Conservation (phyloP, 805 yeast species). For the Myxozyma lipomycoides region DNA sequence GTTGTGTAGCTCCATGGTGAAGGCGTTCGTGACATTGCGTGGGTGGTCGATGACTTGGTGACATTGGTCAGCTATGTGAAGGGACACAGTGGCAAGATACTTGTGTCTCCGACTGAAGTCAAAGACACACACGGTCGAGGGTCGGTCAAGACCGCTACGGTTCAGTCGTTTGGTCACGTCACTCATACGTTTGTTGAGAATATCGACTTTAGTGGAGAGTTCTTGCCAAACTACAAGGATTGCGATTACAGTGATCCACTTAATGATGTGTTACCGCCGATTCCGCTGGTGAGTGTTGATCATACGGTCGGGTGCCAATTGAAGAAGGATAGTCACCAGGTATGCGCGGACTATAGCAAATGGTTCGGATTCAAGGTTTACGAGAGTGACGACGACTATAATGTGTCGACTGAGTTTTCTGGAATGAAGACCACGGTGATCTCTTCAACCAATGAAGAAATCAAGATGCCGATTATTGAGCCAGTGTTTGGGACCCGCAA, state of each 20-base stretch:
- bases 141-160: constrained; percentile 48
- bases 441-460: constrained; percentile 59
- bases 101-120: constrained; percentile 34
- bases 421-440: constrained; percentile 72
- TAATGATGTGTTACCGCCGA: constrained; percentile 36
- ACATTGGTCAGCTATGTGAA: constrained; percentile 47
- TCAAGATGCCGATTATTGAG: constrained; percentile 82
- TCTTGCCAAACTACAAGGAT: constrained; percentile 49
- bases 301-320: constrained; percentile 78
- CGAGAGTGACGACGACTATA: constrained; percentile 81
- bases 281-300: constrained; percentile 51
- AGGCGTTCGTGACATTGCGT: constrained; percentile 73
- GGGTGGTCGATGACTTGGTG: constrained; percentile 53
- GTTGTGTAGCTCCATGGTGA: constrained; percentile 65
- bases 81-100: constrained; percentile 48
- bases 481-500: constrained; percentile 65
- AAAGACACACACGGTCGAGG: constrained; percentile 47
- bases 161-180: constrained; percentile 57
- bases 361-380: constrained; percentile 71
- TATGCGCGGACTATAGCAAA: constrained; percentile 47
- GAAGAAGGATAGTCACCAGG: constrained; percentile 60
- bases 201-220: constrained; percentile 41
- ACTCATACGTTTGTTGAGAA: constrained; percentile 64
- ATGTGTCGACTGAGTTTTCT: constrained; percentile 63
- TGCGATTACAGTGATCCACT: constrained; percentile 26